Base-by-base conservation (phyloP, 331 rosid genomes). In the Quercus phellos region DNA sequence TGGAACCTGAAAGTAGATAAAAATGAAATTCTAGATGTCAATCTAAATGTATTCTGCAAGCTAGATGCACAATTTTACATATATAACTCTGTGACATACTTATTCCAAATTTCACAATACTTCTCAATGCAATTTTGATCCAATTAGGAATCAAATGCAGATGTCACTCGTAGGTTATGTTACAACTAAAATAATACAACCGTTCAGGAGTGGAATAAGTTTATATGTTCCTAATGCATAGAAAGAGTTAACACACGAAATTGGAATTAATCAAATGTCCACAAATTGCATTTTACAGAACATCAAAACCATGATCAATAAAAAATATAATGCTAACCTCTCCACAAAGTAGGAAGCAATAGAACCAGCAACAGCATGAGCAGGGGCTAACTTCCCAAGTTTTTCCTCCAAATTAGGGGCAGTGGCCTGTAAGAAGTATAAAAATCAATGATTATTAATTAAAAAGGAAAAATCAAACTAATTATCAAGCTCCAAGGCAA, bases 341-440 rank as follows among this genome's bases (percentile, higher is more conserved):
- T 90, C 87, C 9, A 89, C 90, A 58, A 91, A 95, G 71, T 95
- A 95, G 5, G 94, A 83, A 75, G 96, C 89, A 77, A 95, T 92
- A 50, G 27, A 55, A 79, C 97, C 98, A 71, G 99, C 97, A 27
- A 82, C 93, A 73, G 92, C 89, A 85, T 89, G 90, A 59, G 99
- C 91, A 78, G 97, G 97, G 78, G 97, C 90, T 81, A 91, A 38
- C 70, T 81, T 63, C 83, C 99, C 98, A 70, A 95, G 97, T 78
- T 95, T 95, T 80, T 89, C 85, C 83, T 87, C 98, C 88, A 95
- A 76, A 75, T 77, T 87, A 75, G 94, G 91, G 73, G 98, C 90
- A 80, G 94, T 86, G 78, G 94, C 97, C 98, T 95, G 78, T 55
- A 83, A 83, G 46, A 72, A 76, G 30, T 30, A 72, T 21, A 51